Conservation (phyloP, 768 basidiomycete species). For the Wakefieldia striispora region DNA sequence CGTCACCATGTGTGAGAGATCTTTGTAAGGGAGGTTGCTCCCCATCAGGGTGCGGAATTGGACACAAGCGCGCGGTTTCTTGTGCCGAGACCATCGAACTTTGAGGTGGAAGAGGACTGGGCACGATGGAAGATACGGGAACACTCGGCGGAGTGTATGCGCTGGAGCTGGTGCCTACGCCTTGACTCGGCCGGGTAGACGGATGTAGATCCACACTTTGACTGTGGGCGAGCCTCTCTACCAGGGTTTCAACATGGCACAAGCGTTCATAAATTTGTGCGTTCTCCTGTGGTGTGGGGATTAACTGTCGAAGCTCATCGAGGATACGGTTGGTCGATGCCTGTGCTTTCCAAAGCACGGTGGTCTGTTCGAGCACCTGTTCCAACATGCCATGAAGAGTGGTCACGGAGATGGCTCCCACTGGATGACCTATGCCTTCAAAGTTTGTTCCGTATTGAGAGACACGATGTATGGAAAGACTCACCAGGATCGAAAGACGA, state of each 20-base stretch:
- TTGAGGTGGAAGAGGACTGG: too few species aligned
- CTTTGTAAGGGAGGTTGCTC: too few species aligned
- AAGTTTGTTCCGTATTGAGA: constrained; percentile 10
- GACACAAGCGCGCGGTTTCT: too few species aligned
- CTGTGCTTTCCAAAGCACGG: constrained; percentile 60
- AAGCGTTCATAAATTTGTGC: constrained; percentile 34
- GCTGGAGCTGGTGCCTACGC: too few species aligned
- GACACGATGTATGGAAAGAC: too few species aligned
- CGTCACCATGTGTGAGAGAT: too few species aligned
- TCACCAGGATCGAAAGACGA: too few species aligned
- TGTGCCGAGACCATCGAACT: not conserved
- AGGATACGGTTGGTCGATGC: constrained; percentile 53
- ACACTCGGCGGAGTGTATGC: too few species aligned
- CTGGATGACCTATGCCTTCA: constrained; percentile 22
- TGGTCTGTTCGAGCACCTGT: constrained; percentile 53
- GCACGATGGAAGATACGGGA: too few species aligned
- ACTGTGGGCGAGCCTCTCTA: too few species aligned
- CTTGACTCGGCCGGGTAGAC: too few species aligned
- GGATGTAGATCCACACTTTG: constrained; percentile 7
- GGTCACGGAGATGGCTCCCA: constrained; percentile 33
- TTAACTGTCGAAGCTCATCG: constrained; percentile 51
- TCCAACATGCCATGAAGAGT: constrained; percentile 52
- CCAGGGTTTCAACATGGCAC: constrained; percentile 12
- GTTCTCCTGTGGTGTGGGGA: constrained; percentile 37
- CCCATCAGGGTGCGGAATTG: too few species aligned